Conservation (phyloP, 108 stramenopile species). For the Nitzschia putrida region DNA sequence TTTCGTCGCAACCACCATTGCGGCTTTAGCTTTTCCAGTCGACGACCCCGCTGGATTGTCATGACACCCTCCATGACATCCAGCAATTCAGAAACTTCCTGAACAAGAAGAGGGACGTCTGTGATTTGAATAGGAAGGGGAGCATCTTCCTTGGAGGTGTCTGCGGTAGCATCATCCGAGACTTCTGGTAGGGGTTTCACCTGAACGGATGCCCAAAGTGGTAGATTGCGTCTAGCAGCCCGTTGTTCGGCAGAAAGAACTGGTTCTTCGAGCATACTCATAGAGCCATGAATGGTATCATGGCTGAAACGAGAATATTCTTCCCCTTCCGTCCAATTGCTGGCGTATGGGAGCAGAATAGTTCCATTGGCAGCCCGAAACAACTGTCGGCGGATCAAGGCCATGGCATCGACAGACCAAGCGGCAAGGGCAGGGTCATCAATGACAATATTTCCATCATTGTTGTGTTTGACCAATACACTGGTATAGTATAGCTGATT, state of each 20-base stretch:
- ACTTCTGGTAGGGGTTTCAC: neutral
- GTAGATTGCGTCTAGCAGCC: conserved; percentile 10
- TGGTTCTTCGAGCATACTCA: neutral
- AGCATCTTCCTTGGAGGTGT: neutral
- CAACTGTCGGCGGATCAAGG: conserved; percentile 68
- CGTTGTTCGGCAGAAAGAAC: conserved; percentile 28
- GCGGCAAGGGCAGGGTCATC: conserved; percentile 73
- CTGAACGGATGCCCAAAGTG: conserved; percentile 7
- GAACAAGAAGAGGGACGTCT: conserved; percentile 63
- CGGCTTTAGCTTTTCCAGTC: conserved; percentile 69
- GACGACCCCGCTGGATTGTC: conserved; percentile 62
- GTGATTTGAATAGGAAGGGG: conserved; percentile 33
- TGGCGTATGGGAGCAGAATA: conserved; percentile 52
- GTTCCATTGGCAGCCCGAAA: conserved; percentile 61
- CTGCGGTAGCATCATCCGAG: neutral
- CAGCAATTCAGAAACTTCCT: conserved; percentile 70
- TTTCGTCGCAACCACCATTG: conserved; percentile 57
- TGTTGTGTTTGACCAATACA: conserved; percentile 44
- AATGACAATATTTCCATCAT: conserved; percentile 61
- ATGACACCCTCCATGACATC: conserved; percentile 71
- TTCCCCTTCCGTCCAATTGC: conserved; percentile 61
- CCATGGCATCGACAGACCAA: conserved; percentile 85
- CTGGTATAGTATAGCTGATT: conserved; percentile 33
- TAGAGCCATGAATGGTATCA: conserved; percentile 22
- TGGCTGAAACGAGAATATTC: conserved; percentile 21